Base-by-base conservation (phyloP, 2,329 filamentous ascomycete species). In the Elsinoe arachidis region DNA sequence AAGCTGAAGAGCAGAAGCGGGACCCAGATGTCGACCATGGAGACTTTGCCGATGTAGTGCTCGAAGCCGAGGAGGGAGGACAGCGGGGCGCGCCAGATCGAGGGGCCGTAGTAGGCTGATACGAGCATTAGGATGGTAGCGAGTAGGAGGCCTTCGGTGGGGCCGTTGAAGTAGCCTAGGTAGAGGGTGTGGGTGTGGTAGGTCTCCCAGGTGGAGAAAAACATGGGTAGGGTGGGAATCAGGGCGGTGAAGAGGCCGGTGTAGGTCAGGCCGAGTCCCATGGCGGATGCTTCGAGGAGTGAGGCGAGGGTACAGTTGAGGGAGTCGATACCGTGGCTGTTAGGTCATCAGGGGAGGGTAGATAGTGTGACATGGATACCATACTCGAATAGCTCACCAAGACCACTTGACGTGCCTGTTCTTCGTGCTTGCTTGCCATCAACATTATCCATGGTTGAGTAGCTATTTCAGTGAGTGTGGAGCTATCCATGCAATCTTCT, bases 131-230 rank as follows among this genome's bases (percentile, higher is more conserved):
- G 82, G 54, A 76, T 73, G 68, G 89, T 91, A 23, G 91, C 93
- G 62, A 99, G 85, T 55, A 97, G 84, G 34, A 99, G 78, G 17
- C 93, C 93, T 76, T 99, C 93, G 34, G 93, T 99, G 1, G 93
- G 93, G 0, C 93, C 93, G 71, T 99, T 99, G 81, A 99, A 87
- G 70, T 92, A 90, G 57, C 93, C 93, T 11, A 99, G 83, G 72
- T 96, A 99, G 5, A 99, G 78, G 0, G 93, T 97, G 72, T 99
- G 93, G 4, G 93, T 96, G 74, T 99, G 93, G 72, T 96, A 99
- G 1, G 93, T 99, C 75, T 99, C 93, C 93, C 93, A 99, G 1
- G 93, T 99, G 2, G 92, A 96, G 75, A 99, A 96, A 78, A 96
- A 99, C 93, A 99, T 99, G 60, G 93, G 89, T 44, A 99, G 76